A percentile compares a stretch with the other conserved stretches of the same genome.
phyloP scores from a whole-genome alignment of 1,284 basidiomycete species.

The Apiotrichum gamsii region DNA sequence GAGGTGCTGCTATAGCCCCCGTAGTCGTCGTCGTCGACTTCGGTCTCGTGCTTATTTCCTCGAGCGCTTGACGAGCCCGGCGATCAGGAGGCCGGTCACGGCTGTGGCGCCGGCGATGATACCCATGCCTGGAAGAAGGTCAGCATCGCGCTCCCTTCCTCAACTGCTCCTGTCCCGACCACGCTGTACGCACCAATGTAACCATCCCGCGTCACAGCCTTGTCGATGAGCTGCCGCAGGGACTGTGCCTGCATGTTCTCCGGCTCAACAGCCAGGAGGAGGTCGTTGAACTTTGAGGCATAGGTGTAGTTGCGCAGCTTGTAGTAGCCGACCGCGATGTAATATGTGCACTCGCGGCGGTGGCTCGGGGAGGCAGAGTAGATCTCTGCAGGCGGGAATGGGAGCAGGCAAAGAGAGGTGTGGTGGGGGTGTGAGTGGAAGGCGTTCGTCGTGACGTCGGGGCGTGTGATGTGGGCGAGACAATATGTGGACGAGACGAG shows the following conservation, averaged over 20 bases:
- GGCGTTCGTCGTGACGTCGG: too few species aligned
- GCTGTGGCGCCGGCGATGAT: slow-evolving; percentile 85
- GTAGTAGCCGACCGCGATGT: slow-evolving; percentile 92
- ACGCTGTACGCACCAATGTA: slow-evolving; percentile 52
- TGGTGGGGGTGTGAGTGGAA: not conserved
- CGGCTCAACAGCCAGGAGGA: slow-evolving; percentile 89
- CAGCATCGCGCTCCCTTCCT: too few species aligned
- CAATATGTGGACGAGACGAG: not conserved
- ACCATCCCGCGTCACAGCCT: slow-evolving; percentile 67
- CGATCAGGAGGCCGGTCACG: slow-evolving; percentile 71
- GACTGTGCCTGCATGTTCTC: slow-evolving; percentile 89
- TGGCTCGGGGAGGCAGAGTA: slow-evolving; percentile 82
- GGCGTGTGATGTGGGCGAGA: not conserved
- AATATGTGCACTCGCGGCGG: slow-evolving; percentile 93
- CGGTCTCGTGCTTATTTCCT: slow-evolving; percentile 4
- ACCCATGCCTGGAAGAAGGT: slow-evolving; percentile 69
- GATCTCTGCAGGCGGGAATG: slow-evolving; percentile 58
- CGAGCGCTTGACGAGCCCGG: slow-evolving; percentile 79
- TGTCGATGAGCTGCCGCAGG: slow-evolving; percentile 75
- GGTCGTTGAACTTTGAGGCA: slow-evolving; percentile 83
- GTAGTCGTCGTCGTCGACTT: too few species aligned
- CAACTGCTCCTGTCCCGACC: too few species aligned
- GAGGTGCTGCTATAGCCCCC: too few species aligned
- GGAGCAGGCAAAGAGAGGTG: too few species aligned
- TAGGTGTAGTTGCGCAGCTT: slow-evolving; percentile 96